These are phyloP conservation scores for Filosporella fistucella DNA, from an alignment of 495 filamentous ascomycete genomes.

Conservation along the genomic window DNA sequence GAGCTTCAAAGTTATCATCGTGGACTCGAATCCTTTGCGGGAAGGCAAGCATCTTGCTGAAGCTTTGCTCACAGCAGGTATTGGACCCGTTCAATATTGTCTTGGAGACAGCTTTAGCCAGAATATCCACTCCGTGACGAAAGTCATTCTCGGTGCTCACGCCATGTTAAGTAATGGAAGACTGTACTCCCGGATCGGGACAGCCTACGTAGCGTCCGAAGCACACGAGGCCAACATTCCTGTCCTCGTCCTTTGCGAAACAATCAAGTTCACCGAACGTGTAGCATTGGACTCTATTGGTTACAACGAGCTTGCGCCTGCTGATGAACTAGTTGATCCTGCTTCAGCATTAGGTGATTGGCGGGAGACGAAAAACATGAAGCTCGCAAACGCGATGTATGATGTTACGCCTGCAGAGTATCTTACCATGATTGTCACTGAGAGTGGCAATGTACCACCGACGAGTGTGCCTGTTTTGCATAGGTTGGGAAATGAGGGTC, in stretches of 20 bases:
- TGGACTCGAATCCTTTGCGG: conserved; percentile 77
- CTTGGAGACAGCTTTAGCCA: conserved; percentile 70
- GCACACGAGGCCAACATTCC: conserved; percentile 70
- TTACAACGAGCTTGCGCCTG: conserved; percentile 79
- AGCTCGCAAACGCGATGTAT: conserved; percentile 81
- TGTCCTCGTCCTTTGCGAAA: conserved; percentile 90
- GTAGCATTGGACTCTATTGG: conserved; percentile 89
- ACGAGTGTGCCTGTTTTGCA: conserved; percentile 69
- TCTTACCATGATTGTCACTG: conserved; percentile 84
- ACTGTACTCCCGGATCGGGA: conserved; percentile 82
- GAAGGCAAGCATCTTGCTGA: conserved; percentile 74
- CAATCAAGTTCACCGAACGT: conserved; percentile 90
- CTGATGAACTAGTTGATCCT: conserved; percentile 52
- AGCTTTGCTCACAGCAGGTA: conserved; percentile 58
- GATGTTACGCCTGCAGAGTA: conserved; percentile 92
- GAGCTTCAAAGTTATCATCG: conserved; percentile 76
- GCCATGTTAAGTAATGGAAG: conserved; percentile 88
- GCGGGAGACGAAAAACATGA: conserved; percentile 57
- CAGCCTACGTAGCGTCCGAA: conserved; percentile 82
- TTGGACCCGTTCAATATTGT: conserved; percentile 77
- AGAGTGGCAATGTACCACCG: conserved; percentile 83
- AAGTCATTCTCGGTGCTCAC: conserved; percentile 83
- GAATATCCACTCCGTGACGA: conserved; percentile 67
- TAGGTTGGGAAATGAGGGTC: conserved; percentile 37
- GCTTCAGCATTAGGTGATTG: conserved; percentile 44